These are phyloP conservation scores for Haplosporangium sp. DNA, from an alignment of 371 early-diverging fungal species.

Conservation along the genomic window DNA sequence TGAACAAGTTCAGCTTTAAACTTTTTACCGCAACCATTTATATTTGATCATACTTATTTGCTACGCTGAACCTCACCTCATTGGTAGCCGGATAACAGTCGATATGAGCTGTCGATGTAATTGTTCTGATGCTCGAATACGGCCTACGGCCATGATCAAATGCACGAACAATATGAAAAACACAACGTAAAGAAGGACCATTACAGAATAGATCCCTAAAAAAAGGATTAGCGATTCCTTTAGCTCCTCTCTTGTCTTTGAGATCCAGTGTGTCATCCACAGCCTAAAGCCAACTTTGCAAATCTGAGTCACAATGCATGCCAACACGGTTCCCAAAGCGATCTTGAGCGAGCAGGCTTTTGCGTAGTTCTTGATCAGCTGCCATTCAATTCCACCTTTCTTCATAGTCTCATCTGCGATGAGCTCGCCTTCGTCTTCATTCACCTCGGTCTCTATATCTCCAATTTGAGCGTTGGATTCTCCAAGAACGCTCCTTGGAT, in stretches of 20 bases:
- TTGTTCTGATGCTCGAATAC: conserved; percentile 71
- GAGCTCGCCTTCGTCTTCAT: conserved; percentile 25
- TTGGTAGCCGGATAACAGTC: conserved; percentile 33
- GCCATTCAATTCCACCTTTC: conserved; percentile 49
- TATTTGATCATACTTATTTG: too few species aligned
- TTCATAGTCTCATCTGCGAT: conserved; percentile 54
- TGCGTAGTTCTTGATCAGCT: conserved; percentile 42
- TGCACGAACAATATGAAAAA: conserved; percentile 74
- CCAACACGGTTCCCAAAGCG: neutral
- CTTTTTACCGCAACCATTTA: too few species aligned
- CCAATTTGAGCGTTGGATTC: neutral
- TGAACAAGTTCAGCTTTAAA: too few species aligned
- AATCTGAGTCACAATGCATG: conserved; percentile 7
- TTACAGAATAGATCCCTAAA: conserved; percentile 35
- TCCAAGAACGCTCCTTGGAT: neutral
- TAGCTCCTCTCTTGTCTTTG: conserved; percentile 34
- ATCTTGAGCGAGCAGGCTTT: conserved; percentile 18
- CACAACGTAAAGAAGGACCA: conserved; percentile 63
- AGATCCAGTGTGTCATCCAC: conserved; percentile 82
- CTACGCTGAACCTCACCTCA: conserved; percentile 20
- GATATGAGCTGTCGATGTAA: conserved; percentile 66
- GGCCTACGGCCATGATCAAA: conserved; percentile 79
- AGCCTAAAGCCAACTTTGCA: conserved; percentile 41
- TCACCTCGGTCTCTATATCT: conserved; percentile 14
- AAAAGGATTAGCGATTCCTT: conserved; percentile 17